Evolutionary conservation across 2,329 filamentous ascomycete species (phyloP).

Genomic region (Verticillium longisporum): DNA sequence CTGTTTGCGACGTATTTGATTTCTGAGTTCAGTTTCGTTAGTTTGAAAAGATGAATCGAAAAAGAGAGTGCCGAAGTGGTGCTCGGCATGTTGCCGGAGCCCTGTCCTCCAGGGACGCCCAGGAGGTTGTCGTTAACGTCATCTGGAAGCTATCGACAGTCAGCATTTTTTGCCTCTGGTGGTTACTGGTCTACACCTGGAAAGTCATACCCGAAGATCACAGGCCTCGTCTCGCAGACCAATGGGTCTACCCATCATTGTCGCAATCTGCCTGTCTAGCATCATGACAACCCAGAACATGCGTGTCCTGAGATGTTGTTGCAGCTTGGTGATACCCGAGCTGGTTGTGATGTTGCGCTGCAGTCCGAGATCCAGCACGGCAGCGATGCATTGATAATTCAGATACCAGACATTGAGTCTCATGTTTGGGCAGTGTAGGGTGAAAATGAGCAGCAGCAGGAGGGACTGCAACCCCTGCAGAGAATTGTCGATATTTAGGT

Average conservation of each 20-base stretch:
- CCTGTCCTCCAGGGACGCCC: background rate
- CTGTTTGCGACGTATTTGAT: conserved; percentile 52
- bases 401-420: conserved; percentile 46
- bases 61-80: conserved; percentile 26
- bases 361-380: conserved; percentile 42
- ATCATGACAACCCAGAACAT: conserved; percentile 49
- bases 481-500: conserved; percentile 39
- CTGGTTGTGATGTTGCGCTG: conserved; percentile 40
- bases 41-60: conserved; percentile 40
- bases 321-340: conserved; percentile 34
- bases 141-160: conserved; percentile 19
- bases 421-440: conserved; percentile 41
- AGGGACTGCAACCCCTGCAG: conserved; percentile 42
- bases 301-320: conserved; percentile 47
- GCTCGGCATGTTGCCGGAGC: background rate
- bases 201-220: conserved; percentile 27
- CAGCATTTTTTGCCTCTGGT: conserved; percentile 5
- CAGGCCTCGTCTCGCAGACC: conserved; percentile 48
- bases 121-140: conserved; percentile 16
- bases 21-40: conserved; percentile 44
- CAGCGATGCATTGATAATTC: conserved; percentile 47
- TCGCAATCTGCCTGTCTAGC: conserved; percentile 43
- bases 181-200: too few relatives aligned
- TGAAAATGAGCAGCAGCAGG: conserved; percentile 38
- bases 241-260: conserved; percentile 50